Evolutionary conservation across 805 yeast genomes (phyloP).

Genomic region (Saturnispora kantuleensis): DNA sequence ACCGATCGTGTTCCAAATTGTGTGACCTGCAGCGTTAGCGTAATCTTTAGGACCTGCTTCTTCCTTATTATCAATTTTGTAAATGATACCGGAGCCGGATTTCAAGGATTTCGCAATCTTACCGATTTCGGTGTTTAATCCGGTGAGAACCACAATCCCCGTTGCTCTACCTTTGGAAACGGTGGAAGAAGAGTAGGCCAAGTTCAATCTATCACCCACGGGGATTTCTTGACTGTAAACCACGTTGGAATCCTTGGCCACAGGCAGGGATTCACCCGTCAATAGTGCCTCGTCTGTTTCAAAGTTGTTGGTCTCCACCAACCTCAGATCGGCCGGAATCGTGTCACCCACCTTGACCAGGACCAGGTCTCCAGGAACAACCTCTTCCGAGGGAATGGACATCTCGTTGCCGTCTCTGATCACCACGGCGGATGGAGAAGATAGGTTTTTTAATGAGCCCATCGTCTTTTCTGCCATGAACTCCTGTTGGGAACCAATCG

Average conservation of each 20-base stretch:
- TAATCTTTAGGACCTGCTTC: conserved; percentile 39
- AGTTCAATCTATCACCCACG: conserved; percentile 64
- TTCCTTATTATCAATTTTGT: conserved; percentile 33
- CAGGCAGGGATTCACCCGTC: conserved; percentile 83
- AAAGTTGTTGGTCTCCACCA: conserved; percentile 48
- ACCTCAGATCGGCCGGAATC: conserved; percentile 63
- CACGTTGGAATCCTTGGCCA: conserved; percentile 40
- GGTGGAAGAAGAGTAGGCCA: conserved; percentile 61
- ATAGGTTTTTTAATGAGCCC: conserved; percentile 57
- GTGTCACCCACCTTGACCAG: conserved; percentile 62
- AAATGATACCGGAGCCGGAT: conserved; percentile 30
- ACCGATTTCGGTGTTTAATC: conserved; percentile 65
- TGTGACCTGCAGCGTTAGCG: conserved; percentile 34
- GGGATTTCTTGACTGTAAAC: conserved; percentile 36
- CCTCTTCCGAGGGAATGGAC: conserved; percentile 50
- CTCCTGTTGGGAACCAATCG: conserved; percentile 63
- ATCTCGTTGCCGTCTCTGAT: conserved; percentile 48
- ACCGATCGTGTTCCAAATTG: conserved; percentile 48
- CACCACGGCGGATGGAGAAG: conserved; percentile 64
- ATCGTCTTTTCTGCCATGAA: conserved; percentile 68
- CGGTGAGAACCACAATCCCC: conserved; percentile 62
- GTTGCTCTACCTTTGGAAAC: conserved; percentile 69
- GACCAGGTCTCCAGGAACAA: conserved; percentile 69
- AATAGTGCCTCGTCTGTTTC: conserved; percentile 80
- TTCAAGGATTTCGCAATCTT: conserved; percentile 53